These are phyloP conservation scores for Apostasia shenzhenica DNA, from an alignment of 106 monocot genomes.

Conservation along the genomic window DNA sequence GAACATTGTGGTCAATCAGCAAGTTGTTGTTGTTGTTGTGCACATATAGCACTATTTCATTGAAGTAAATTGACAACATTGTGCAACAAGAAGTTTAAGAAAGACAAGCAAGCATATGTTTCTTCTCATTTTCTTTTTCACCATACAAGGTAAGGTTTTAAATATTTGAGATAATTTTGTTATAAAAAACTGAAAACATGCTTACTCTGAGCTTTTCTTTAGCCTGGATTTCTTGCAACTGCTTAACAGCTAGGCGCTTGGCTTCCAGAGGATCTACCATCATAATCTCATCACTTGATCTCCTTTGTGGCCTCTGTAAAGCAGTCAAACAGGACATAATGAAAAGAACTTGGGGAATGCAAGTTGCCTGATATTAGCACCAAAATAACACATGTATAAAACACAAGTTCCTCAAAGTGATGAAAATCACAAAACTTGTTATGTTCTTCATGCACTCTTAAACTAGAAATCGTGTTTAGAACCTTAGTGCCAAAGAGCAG, in stretches of 20 bases:
- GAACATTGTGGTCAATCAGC: too few species aligned
- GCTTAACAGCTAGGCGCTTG: constrained; percentile 78
- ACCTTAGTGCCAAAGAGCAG: background rate
- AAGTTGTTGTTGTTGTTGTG: too few species aligned
- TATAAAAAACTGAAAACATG: constrained; percentile 1
- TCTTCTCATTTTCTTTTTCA: too few species aligned
- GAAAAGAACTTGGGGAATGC: background rate
- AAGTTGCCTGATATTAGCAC: background rate
- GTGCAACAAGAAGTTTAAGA: too few species aligned
- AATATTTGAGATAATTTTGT: background rate
- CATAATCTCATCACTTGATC: constrained; percentile 28
- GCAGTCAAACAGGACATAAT: constrained; percentile 1
- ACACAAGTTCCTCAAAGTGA: background rate
- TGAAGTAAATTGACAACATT: too few species aligned
- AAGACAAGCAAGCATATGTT: background rate
- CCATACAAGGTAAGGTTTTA: background rate
- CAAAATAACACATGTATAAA: too few species aligned
- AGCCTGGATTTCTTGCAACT: constrained; percentile 83
- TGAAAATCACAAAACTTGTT: background rate
- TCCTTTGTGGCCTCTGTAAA: constrained; percentile 35
- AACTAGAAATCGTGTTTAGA: background rate
- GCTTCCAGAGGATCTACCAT: constrained; percentile 99
- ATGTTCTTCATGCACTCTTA: background rate
- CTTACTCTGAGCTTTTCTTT: constrained; percentile 75
- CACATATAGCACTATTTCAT: too few species aligned